Evolutionary conservation across 2,329 filamentous ascomycete species (phyloP).

Genomic region (Paraphoma sp.): DNA sequence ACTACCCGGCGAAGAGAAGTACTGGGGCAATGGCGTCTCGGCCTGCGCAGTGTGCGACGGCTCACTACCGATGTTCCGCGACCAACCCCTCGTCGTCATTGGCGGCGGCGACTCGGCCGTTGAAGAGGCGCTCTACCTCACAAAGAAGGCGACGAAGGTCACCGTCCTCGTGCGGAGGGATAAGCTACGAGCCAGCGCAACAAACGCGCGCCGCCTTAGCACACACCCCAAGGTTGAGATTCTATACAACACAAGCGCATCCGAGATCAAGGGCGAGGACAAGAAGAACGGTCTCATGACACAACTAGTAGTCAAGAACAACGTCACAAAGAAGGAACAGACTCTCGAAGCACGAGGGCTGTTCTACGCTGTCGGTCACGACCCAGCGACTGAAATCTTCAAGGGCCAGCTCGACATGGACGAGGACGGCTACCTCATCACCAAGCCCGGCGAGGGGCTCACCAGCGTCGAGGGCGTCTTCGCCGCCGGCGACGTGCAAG

Average conservation of each 20-base stretch:
- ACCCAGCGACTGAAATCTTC: slow-evolving; percentile 88
- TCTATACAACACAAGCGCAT: slow-evolving; percentile 80
- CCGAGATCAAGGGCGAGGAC: slow-evolving; percentile 83
- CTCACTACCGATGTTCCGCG: slow-evolving; percentile 94
- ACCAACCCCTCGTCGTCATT: slow-evolving; percentile 94
- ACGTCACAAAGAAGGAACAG: slow-evolving; percentile 76
- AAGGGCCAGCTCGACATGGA: slow-evolving; percentile 91
- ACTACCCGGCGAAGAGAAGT: slow-evolving; percentile 88
- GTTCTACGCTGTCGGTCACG: slow-evolving; percentile 97
- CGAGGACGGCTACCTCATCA: slow-evolving; percentile 88
- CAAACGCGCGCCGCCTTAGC: slow-evolving; percentile 87
- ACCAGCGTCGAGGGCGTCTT: slow-evolving; percentile 93
- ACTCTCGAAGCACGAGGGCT: slow-evolving; percentile 89
- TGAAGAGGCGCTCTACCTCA: slow-evolving; percentile 96
- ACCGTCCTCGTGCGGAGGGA: slow-evolving; percentile 91
- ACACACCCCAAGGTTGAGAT: slow-evolving; percentile 90
- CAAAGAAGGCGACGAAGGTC: slow-evolving; percentile 95
- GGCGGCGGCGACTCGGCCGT: slow-evolving; percentile 96
- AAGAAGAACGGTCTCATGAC: slow-evolving; percentile 81
- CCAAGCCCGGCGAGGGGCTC: slow-evolving; percentile 83
- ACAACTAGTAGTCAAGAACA: slow-evolving; percentile 83
- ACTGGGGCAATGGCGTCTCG: slow-evolving; percentile 96
- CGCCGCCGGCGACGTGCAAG: slow-evolving; percentile 96
- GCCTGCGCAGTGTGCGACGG: slow-evolving; percentile 98
- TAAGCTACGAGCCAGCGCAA: slow-evolving; percentile 83